Conservation (phyloP, 2,329 filamentous ascomycete species). For the Cladosporium sp. region DNA sequence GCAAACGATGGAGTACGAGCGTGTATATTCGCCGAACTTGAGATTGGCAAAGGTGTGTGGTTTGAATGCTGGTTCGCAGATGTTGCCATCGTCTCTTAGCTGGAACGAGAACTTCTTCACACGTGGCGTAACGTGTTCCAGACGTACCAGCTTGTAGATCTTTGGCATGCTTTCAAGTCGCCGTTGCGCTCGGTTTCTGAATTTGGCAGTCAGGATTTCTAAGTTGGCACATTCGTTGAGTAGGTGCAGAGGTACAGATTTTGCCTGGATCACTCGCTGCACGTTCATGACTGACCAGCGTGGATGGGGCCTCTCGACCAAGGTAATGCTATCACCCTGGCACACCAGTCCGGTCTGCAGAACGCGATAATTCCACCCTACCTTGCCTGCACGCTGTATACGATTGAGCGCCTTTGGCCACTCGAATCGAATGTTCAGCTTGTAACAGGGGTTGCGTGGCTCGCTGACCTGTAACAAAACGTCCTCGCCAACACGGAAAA, state of each 20-base stretch:
- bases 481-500: conserved; percentile 51
- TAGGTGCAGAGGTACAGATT: conserved; percentile 58
- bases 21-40: conserved; percentile 55
- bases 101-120: background rate
- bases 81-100: background rate
- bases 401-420: conserved; percentile 23
- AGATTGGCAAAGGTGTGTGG: conserved; percentile 60
- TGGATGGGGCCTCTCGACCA: conserved; percentile 59
- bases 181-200: background rate
- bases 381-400: conserved; percentile 23
- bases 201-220: background rate
- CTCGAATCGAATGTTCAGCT: conserved; percentile 63
- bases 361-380: conserved; percentile 26
- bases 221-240: conserved; percentile 48
- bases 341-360: conserved; percentile 50
- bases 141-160: background rate
- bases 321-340: conserved; percentile 58
- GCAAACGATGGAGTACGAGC: conserved; percentile 63
- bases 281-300: conserved; percentile 65
- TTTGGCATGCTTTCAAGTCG: background rate
- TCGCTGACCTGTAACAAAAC: conserved; percentile 59
- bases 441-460: conserved; percentile 66
- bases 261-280: conserved; percentile 49
- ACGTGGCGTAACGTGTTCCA: background rate
- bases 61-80: conserved; percentile 36